Conservation (phyloP, 345 rosid species). For the Mallotus nudiflorus region DNA sequence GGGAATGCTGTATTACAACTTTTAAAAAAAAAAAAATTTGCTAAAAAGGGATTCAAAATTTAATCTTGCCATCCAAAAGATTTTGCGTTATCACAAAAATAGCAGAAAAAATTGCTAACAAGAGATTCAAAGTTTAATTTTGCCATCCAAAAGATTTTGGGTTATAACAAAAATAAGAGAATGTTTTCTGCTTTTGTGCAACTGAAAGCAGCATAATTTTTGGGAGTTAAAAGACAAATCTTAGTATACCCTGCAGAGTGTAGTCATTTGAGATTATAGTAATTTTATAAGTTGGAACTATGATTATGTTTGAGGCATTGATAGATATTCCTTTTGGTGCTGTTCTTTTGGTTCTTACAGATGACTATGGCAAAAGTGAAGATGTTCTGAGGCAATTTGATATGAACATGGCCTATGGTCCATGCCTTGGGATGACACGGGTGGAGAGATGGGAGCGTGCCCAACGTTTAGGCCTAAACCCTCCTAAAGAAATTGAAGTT, state of each 20-base stretch:
- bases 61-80: too few species aligned
- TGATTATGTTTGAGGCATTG: conserved; percentile 1
- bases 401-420: conserved; percentile 83
- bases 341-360: conserved; percentile 27
- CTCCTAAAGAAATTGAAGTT: conserved; percentile 53
- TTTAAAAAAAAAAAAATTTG: too few species aligned
- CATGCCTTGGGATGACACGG: conserved; percentile 74
- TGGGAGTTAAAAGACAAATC: background rate
- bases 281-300: background rate
- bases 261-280: background rate
- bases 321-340: background rate
- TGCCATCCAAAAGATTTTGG: too few species aligned
- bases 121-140: too few species aligned
- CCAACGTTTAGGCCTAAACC: conserved; percentile 59
- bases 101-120: too few species aligned
- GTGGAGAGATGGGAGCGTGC: conserved; percentile 77
- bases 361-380: conserved; percentile 45
- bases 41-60: too few species aligned
- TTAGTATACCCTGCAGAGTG: too few species aligned
- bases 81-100: too few species aligned
- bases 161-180: too few species aligned
- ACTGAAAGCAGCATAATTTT: background rate
- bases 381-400: conserved; percentile 66
- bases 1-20: too few species aligned
- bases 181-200: too few species aligned